Conservation (phyloP, 371 early-diverging fungal genomes). For the Mortierella sp. region DNA sequence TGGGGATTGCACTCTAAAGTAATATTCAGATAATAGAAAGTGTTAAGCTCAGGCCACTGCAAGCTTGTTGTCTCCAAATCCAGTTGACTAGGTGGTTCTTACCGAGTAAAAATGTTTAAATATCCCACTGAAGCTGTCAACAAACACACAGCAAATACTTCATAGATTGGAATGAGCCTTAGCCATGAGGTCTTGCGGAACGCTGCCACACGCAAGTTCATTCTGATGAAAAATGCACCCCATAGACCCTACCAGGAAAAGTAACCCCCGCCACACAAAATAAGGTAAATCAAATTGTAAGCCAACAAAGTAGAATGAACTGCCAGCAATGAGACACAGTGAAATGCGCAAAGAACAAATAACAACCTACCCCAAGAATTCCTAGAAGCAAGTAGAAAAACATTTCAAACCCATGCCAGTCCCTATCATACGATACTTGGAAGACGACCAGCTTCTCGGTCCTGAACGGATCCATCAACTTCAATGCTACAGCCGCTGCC, state of each 20-base stretch:
- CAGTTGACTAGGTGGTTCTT: neutral
- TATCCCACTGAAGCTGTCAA: constrained; percentile 84
- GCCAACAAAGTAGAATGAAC: neutral
- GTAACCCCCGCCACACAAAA: neutral
- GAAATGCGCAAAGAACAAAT: neutral
- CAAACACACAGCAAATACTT: constrained; percentile 81
- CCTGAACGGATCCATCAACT: constrained; percentile 84
- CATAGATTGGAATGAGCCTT: constrained; percentile 75
- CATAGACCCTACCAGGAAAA: constrained; percentile 78
- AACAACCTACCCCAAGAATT: constrained; percentile 82
- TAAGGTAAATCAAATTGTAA: too few relatives aligned
- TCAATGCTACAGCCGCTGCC: constrained; percentile 81
- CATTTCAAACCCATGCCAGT: constrained; percentile 87
- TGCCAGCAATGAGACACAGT: neutral
- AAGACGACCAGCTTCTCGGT: constrained; percentile 86
- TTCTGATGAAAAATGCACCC: constrained; percentile 89
- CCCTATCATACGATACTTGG: constrained; percentile 80
- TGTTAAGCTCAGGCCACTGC: neutral
- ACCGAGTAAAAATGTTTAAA: constrained; percentile 83
- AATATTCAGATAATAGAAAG: constrained; percentile 11
- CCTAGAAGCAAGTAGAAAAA: constrained; percentile 91
- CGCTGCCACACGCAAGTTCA: constrained; percentile 78
- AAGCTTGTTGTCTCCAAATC: neutral
- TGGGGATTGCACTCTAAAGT: constrained; percentile 65
- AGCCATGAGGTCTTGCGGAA: constrained; percentile 76